Percentiles rank a stretch among this genome's conserved stretches.
phyloP scores from a whole-genome alignment of 257 asterid species.

The Solanum boliviense region DNA sequence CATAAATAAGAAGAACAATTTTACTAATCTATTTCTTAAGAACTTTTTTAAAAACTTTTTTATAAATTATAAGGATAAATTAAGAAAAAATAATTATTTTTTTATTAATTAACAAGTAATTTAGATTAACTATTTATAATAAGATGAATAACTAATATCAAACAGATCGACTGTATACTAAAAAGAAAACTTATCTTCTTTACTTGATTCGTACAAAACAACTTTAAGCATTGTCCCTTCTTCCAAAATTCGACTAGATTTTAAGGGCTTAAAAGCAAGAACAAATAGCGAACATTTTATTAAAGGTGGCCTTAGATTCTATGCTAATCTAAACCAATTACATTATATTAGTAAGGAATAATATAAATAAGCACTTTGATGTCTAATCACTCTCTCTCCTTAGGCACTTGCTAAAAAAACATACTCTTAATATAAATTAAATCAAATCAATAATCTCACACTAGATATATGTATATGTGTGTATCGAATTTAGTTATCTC shows the following conservation, averaged over 20 bases:
- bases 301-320: background rate
- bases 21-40: background rate
- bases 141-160: no score
- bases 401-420: background rate
- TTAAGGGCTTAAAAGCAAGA: background rate
- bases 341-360: background rate
- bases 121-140: no score
- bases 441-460: no score
- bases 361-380: background rate
- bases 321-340: background rate
- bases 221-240: background rate
- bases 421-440: background rate
- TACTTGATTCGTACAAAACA: background rate
- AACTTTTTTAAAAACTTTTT: no score
- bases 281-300: background rate
- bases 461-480: no score
- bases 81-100: no score
- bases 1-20: no score
- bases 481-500: no score
- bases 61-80: background rate
- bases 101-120: no score
- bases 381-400: background rate
- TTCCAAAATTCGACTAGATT: background rate
- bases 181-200: background rate
- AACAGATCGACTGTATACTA: no score